Conservation (phyloP, 2,329 filamentous ascomycete species). For the Zymoseptoria ardabiliae region DNA sequence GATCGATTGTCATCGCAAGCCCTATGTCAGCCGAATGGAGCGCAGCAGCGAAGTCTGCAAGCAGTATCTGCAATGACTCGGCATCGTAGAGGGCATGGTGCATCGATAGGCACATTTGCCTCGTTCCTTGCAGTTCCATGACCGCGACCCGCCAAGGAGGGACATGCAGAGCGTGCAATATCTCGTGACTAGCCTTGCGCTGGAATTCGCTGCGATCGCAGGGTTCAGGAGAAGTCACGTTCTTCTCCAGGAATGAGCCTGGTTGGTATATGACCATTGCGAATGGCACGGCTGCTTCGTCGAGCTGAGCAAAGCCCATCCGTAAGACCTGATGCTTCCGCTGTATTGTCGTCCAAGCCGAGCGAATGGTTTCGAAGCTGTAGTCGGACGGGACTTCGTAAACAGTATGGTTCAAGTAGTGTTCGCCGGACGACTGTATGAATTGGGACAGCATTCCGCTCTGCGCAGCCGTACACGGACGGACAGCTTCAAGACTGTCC, state of each 20-base stretch:
- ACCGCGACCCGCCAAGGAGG: conserved; percentile 60
- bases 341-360: conserved; percentile 54
- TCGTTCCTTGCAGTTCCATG: conserved; percentile 22
- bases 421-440: conserved; percentile 54
- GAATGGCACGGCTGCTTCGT: conserved; percentile 56
- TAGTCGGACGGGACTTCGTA: conserved; percentile 43
- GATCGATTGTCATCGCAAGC: conserved; percentile 32
- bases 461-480: conserved; percentile 75
- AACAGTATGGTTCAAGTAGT: conserved; percentile 70
- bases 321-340: conserved; percentile 63
- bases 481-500: conserved; percentile 47
- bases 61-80: conserved; percentile 58
- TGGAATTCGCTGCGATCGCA: conserved; percentile 26
- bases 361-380: conserved; percentile 36
- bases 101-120: conserved; percentile 46
- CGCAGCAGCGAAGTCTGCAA: conserved; percentile 49
- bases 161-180: conserved; percentile 41
- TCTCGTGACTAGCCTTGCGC: conserved; percentile 12
- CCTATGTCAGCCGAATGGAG: conserved; percentile 29
- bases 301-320: conserved; percentile 61
- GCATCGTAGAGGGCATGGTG: conserved; percentile 88
- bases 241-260: not conserved
- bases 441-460: conserved; percentile 73
- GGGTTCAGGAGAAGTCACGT: not conserved
- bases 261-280: conserved; percentile 62